Percentiles rank a stretch among this genome's conserved stretches.
phyloP scores from a whole-genome alignment of 2,329 filamentous ascomycete species.

The Ceratocystis ficicola region DNA sequence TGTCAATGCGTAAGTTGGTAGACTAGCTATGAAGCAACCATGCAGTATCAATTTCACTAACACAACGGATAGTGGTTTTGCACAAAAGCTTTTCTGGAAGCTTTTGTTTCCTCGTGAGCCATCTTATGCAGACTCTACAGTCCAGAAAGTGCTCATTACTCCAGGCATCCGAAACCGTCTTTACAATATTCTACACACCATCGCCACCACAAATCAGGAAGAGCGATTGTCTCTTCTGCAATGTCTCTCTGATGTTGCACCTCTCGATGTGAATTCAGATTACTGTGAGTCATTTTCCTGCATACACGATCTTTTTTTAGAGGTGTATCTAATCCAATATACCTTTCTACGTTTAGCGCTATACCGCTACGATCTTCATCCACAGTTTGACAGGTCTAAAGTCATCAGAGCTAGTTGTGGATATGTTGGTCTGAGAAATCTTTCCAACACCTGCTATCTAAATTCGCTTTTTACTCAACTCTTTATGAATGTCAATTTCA shows the following conservation, averaged over 20 bases:
- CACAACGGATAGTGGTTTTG: constrained; percentile 26
- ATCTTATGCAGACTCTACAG: constrained; percentile 27
- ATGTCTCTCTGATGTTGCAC: constrained; percentile 23
- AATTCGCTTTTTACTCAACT: constrained; percentile 91
- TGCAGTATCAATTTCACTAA: neutral
- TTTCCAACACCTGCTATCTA: constrained; percentile 93
- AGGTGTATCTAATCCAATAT: neutral
- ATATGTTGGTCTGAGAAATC: constrained; percentile 79
- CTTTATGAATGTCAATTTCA: constrained; percentile 87
- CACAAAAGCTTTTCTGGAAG: constrained; percentile 43
- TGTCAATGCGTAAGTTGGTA: neutral
- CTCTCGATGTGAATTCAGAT: constrained; percentile 24
- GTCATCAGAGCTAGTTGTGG: constrained; percentile 64
- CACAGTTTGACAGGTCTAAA: constrained; percentile 51
- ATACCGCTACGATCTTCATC: constrained; percentile 50
- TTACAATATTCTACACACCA: neutral
- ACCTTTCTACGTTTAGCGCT: constrained; percentile 29
- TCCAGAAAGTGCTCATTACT: constrained; percentile 24
- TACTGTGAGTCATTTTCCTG: neutral
- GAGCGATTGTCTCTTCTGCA: neutral
- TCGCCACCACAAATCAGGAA: neutral
- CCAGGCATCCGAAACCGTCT: neutral
- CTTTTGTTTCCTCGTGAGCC: constrained; percentile 53
- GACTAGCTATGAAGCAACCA: neutral
- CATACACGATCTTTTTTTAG: neutral